Evolutionary conservation across 2,329 filamentous ascomycete genomes (phyloP).

Genomic region (Microsporum canis): DNA sequence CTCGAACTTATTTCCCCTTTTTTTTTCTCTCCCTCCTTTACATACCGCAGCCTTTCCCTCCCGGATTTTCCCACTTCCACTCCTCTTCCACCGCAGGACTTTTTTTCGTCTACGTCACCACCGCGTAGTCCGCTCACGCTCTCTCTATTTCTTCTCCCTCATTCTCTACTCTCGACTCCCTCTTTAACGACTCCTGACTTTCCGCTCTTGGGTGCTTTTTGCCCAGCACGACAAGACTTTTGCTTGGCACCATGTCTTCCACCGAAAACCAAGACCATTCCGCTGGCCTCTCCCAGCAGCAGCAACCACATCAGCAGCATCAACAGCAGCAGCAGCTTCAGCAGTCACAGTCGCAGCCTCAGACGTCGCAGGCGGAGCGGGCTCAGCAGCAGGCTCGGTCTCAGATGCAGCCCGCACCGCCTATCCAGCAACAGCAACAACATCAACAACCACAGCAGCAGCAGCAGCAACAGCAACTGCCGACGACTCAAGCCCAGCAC

Average conservation of each 20-base stretch:
- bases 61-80: too few relatives aligned
- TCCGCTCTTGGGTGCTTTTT: conserved; percentile 3
- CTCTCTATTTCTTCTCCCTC: not conserved
- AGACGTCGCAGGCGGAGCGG: conserved; percentile 7
- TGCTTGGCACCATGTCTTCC: conserved; percentile 26
- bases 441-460: conserved; percentile 11
- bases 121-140: too few relatives aligned
- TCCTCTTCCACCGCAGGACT: too few relatives aligned
- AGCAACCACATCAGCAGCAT: conserved; percentile 10
- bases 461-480: conserved; percentile 9
- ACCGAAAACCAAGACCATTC: conserved; percentile 28
- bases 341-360: not conserved
- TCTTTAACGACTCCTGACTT: not conserved
- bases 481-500: conserved; percentile 17
- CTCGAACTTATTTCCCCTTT: conserved; percentile 3
- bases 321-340: conserved; percentile 9
- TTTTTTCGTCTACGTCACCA: too few relatives aligned
- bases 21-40: not conserved
- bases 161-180: not conserved
- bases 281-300: conserved; percentile 11
- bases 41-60: too few relatives aligned
- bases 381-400: conserved; percentile 3
- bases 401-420: conserved; percentile 8
- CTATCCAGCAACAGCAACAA: conserved; percentile 13
- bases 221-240: conserved; percentile 15